Evolutionary conservation across 2,329 filamentous ascomycete species (phyloP).

Genomic region (Capronia americana): DNA sequence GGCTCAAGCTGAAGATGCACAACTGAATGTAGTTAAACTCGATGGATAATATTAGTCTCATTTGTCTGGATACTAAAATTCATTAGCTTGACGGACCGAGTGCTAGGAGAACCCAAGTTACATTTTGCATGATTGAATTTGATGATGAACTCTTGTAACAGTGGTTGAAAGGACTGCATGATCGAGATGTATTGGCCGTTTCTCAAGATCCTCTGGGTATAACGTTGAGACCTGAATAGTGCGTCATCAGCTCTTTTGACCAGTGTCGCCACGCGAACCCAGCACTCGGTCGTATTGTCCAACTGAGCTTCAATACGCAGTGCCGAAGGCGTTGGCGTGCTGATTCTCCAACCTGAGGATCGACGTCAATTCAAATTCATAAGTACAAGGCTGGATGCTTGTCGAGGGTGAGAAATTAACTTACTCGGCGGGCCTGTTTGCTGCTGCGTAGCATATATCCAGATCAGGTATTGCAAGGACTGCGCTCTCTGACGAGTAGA

Average conservation of each 20-base stretch:
- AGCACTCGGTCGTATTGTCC: conserved; percentile 12
- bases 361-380: background rate
- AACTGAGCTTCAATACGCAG: conserved; percentile 2
- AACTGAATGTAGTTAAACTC: conserved; percentile 12
- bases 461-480: conserved; percentile 10
- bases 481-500: conserved; percentile 10
- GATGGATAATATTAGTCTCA: conserved; percentile 8
- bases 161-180: conserved; percentile 13
- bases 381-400: background rate
- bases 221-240: conserved; percentile 9
- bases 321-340: conserved; percentile 7
- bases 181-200: conserved; percentile 7
- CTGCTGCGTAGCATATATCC: conserved; percentile 14
- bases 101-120: background rate
- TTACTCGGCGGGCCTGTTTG: conserved; percentile 8
- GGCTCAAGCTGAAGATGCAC: conserved; percentile 11
- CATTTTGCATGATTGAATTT: conserved; percentile 16
- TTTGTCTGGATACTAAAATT: conserved; percentile 5
- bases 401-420: background rate
- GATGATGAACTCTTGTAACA: conserved; percentile 12
- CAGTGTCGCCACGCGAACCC: conserved; percentile 8
- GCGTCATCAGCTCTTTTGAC: conserved; percentile 11
- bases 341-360: conserved; percentile 10
- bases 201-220: conserved; percentile 9
- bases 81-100: background rate